These are phyloP conservation scores for Epichloe hybrida DNA, from an alignment of 2,329 filamentous ascomycete species.

Conservation along the genomic window DNA sequence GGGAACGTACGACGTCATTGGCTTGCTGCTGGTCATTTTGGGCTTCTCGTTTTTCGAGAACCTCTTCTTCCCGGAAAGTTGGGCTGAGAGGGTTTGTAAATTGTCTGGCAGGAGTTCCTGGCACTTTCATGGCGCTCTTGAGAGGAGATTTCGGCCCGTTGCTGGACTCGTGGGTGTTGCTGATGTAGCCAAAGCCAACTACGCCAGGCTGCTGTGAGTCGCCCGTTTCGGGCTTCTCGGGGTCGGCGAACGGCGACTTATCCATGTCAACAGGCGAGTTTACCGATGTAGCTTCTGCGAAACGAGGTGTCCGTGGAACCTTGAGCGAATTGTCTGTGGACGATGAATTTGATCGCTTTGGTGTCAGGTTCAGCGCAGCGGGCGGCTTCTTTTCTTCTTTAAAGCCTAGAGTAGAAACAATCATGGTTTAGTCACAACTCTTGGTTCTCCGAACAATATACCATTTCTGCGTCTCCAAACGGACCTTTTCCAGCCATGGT, in stretches of 20 bases:
- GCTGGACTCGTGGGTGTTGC: conserved; percentile 43
- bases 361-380: conserved; percentile 38
- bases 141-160: conserved; percentile 62
- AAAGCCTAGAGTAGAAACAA: conserved; percentile 13
- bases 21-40: conserved; percentile 76
- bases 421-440: conserved; percentile 10
- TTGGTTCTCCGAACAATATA: not conserved
- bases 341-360: conserved; percentile 35
- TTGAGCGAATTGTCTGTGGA: conserved; percentile 46
- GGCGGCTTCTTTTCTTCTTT: conserved; percentile 43
- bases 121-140: conserved; percentile 81
- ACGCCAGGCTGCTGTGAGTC: conserved; percentile 61
- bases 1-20: conserved; percentile 65
- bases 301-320: conserved; percentile 60
- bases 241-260: conserved; percentile 45
- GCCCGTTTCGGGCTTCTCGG: conserved; percentile 38
- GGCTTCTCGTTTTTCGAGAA: conserved; percentile 73
- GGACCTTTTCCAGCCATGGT: conserved; percentile 29
- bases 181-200: conserved; percentile 86
- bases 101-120: conserved; percentile 63
- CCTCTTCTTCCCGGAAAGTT: conserved; percentile 78
- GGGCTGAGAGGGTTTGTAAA: conserved; percentile 73
- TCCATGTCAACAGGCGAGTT: conserved; percentile 57
- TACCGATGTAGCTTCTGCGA: conserved; percentile 68
- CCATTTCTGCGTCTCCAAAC: conserved; percentile 6